Base-by-base conservation (phyloP, 78 protist species). In the Chrysochromulina parva region DNA sequence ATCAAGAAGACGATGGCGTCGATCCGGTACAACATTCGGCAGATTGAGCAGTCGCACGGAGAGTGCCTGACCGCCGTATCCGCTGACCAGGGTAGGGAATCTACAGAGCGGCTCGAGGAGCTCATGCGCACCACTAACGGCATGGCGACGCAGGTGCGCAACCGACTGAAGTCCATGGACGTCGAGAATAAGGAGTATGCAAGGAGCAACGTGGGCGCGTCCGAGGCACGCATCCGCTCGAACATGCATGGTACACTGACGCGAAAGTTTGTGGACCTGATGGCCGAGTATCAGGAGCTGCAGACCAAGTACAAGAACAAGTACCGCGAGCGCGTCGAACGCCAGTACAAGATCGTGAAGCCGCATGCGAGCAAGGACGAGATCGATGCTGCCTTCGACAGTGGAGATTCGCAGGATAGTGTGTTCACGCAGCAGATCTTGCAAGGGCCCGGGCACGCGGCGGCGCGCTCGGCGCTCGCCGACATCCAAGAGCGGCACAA, bases 331-430 rank as follows among this genome's bases (percentile, higher is more conserved):
- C 90, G 94, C 57, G 92, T 95, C 24, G 95, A 90, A 78, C 94
- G 97, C 60, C 97, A 96, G 84, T 92, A 90, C 91, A 92, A 76
- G 91, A 91, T 93, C 26, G 97, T 95, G 76, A 94, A 95, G 58
- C 96, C 96, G 24, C 93, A 95, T 54, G 96, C 95, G 80, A 95
- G 97, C 53, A 90, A 90, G 86, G 97, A 93, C 26, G 97, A 96
- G 80, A 94, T 96, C 78, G 94, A 92, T 47, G 96, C 38, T 17
- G 96, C 94, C n/a, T 71, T 93, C 69, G 26, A 14, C 38, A 38
- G 38, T 38, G 38, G 38, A 38, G 38, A 74, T 92, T 20, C 94
- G 94, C 50, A 91, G 90, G 19, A 22, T 55, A 90, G 88, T 62
- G 90, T 94, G 52, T 94, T 96, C 90, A 94, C 95, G 52, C 95